Base-by-base conservation (phyloP, 495 filamentous ascomycete species). In the Tuber indicum region DNA sequence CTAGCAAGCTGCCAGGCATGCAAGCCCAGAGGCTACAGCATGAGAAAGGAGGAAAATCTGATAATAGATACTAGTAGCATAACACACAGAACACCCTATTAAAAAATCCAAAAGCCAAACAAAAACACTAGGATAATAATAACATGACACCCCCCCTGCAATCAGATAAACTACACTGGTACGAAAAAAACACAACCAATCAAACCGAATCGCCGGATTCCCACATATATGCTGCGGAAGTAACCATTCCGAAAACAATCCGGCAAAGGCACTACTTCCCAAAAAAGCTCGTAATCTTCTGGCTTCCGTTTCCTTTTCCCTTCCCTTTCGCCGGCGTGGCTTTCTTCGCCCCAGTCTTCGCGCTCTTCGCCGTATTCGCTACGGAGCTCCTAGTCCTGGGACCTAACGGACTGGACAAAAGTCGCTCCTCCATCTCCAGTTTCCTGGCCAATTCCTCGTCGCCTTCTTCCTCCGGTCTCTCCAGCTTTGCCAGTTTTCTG, bases 241-340 rank as follows among this genome's bases (percentile, higher is more conserved):
- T 12, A 32, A 32, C 58, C 58, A 32, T 12, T n/a, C 26, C n/a
- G 26, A 32, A 32, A 47, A 52, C 26, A 2, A 21, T 41, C 32
- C 69, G 16, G 42, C 16, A 17, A 42, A 42, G 9, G 9, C 17
- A 23, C n/a, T 43, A 88, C 79, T 91, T 93, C 23, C 86, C 88
- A 85, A 96, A 96, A 83, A 96, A 97, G 74, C 88, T 93, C 0
- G 94, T 97, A 75, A 97, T 97, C 85, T 90, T 91, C 84, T 92
- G 91, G 73, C 88, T 92, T 16, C 91, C 90, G 72, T 88, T 87
- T 4, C 84, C 83, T 70, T 77, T 79, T 19, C 45, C 71, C 73
- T 81, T 83, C n/a, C 84, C 72, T 79, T 92, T 90, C 23, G 76
- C 79, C 16, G 86, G 86, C 72, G 82, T 86, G 44, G 78, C 75